Conservation (phyloP, 2,329 filamentous ascomycete species). For the Penicillium sp. region DNA sequence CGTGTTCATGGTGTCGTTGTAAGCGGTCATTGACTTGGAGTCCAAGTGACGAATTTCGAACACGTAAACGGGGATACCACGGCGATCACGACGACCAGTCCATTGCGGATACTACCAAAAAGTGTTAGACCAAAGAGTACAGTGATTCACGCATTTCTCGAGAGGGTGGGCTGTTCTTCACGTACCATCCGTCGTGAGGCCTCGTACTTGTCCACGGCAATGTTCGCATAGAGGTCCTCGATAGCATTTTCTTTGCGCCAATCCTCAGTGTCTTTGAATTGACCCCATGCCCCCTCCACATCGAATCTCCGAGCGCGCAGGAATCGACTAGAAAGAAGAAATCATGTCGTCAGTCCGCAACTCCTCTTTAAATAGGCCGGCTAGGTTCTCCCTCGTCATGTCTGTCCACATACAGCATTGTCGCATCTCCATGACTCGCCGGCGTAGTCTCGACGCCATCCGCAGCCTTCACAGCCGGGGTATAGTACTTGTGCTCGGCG, state of each 20-base stretch:
- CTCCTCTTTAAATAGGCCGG: too few relatives aligned
- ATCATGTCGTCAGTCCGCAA: not conserved
- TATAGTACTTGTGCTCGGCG: constrained; percentile 54
- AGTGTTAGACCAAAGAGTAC: not conserved
- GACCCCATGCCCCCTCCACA: constrained; percentile 67
- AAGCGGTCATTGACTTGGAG: constrained; percentile 70
- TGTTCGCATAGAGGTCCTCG: constrained; percentile 74
- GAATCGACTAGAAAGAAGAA: constrained; percentile 57
- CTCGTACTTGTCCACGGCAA: constrained; percentile 80
- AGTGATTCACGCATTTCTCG: too few relatives aligned
- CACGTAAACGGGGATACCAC: constrained; percentile 87
- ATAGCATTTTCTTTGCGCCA: constrained; percentile 79
- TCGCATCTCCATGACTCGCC: constrained; percentile 44
- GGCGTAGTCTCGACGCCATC: constrained; percentile 26
- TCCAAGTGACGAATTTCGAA: constrained; percentile 82
- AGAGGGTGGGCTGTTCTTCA: constrained; percentile 3
- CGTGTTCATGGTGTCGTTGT: constrained; percentile 52
- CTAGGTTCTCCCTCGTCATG: too few relatives aligned
- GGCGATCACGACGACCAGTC: constrained; percentile 82
- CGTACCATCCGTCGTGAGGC: constrained; percentile 64
- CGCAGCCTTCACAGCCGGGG: constrained; percentile 21
- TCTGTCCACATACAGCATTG: constrained; percentile 38
- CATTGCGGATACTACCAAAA: constrained; percentile 75
- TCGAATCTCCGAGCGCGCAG: constrained; percentile 78
- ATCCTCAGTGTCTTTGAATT: constrained; percentile 83